A percentile compares a stretch with the other conserved stretches of the same genome.
These are phyloP conservation scores for Alliaria petiolata DNA, from an alignment of 345 rosid species.

Conservation along the genomic window DNA sequence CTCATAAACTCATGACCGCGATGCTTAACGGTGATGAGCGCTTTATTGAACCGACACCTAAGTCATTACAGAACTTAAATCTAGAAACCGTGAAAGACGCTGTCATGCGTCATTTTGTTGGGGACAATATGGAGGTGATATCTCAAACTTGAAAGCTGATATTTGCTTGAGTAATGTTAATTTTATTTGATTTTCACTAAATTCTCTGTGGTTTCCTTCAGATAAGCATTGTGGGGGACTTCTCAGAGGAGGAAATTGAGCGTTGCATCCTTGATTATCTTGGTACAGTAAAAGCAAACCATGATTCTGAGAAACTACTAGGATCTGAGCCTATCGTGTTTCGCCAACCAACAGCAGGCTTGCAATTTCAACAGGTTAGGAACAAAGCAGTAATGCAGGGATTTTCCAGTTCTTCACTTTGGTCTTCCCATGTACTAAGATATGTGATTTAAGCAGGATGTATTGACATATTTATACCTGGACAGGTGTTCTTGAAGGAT, in stretches of 20 bases:
- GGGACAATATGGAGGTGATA: conserved; percentile 89
- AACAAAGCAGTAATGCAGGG: conserved; percentile 18
- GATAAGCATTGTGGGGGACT: conserved; percentile 98
- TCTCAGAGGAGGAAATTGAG: conserved; percentile 82
- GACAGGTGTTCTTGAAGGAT: conserved; percentile 91
- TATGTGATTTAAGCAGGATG: background rate
- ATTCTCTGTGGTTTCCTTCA: conserved; percentile 29
- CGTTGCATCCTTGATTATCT: conserved; percentile 84
- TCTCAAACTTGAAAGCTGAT: background rate
- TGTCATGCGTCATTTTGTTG: conserved; percentile 92
- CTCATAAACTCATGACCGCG: conserved; percentile 95
- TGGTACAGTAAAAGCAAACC: conserved; percentile 77
- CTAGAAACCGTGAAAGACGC: conserved; percentile 82
- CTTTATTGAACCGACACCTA: conserved; percentile 91
- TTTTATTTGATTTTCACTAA: background rate
- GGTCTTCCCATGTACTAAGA: background rate
- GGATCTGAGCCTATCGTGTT: conserved; percentile 58
- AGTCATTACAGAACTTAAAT: conserved; percentile 70
- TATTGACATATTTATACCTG: conserved; percentile 22
- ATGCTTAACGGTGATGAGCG: conserved; percentile 98
- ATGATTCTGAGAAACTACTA: conserved; percentile 34
- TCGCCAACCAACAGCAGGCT: conserved; percentile 65
- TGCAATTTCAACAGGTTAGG: conserved; percentile 81
- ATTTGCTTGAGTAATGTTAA: background rate
- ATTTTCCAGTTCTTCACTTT: background rate